These are phyloP conservation scores for Lachnellula arida DNA, from an alignment of 2,329 filamentous ascomycete species.

Conservation along the genomic window DNA sequence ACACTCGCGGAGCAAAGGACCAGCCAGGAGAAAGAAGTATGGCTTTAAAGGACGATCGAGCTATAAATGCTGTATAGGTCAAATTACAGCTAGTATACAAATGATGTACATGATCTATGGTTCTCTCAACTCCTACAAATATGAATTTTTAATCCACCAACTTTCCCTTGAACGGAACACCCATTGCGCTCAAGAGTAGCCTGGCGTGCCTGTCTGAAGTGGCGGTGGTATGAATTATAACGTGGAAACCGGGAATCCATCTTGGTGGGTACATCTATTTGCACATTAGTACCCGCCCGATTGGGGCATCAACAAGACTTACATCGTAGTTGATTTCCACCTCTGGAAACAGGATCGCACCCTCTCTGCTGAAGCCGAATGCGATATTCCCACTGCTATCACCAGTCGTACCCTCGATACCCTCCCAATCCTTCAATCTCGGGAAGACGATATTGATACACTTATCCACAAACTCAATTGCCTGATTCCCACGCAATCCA, in stretches of 20 bases:
- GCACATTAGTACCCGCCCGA: constrained; percentile 11
- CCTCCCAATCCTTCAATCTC: constrained; percentile 93
- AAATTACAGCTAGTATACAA: constrained; percentile 21
- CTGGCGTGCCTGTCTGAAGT: constrained; percentile 28
- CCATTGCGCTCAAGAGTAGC: constrained; percentile 27
- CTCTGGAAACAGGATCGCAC: constrained; percentile 84
- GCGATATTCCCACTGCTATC: constrained; percentile 84
- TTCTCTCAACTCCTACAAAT: constrained; percentile 1
- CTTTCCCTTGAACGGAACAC: constrained; percentile 28
- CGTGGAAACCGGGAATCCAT: constrained; percentile 35
- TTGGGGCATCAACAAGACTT: constrained; percentile 38
- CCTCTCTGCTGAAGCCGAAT: constrained; percentile 72
- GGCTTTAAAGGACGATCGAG: no score
- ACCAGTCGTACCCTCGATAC: constrained; percentile 65
- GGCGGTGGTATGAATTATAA: constrained; percentile 31
- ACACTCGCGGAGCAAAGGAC: no score
- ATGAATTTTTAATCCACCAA: constrained; percentile 21
- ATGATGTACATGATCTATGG: constrained; percentile 15
- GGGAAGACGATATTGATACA: constrained; percentile 86
- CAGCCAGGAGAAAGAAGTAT: no score
- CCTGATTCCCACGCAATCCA: constrained; percentile 71
- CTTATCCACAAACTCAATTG: constrained; percentile 89
- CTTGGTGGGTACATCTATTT: constrained; percentile 53
- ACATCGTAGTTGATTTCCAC: constrained; percentile 94
- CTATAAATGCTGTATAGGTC: constrained; percentile 2